Conservation (phyloP, 2,329 filamentous ascomycete genomes). For the Fusarium tricinctum region DNA sequence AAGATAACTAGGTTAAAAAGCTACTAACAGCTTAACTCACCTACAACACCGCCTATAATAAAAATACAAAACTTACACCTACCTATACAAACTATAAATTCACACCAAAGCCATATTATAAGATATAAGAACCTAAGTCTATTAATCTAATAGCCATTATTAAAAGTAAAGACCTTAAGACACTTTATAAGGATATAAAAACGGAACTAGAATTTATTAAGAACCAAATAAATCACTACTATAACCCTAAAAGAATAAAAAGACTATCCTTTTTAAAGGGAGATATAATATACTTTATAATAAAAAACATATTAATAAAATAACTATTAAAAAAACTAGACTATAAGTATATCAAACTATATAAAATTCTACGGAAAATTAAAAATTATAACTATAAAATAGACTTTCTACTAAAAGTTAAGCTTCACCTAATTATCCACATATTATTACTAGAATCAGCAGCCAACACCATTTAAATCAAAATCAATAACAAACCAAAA, state of each 20-base stretch:
- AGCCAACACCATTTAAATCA: not conserved
- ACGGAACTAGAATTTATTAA: not conserved
- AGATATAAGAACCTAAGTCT: accelerated
- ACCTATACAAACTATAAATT: not conserved
- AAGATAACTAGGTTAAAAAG: not conserved
- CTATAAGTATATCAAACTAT: slow-evolving; percentile 39
- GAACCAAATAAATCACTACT: not conserved
- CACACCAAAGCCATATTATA: not conserved
- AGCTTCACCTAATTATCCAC: not conserved
- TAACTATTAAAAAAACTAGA: slow-evolving; percentile 32
- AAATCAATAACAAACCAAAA: not conserved
- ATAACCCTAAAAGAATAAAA: not conserved
- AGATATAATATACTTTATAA: slow-evolving; percentile 34
- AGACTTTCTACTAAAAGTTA: not conserved
- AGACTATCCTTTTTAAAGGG: not conserved
- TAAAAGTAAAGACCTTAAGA: not conserved
- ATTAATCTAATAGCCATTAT: not conserved
- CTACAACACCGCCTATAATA: not conserved
- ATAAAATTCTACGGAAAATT: slow-evolving; percentile 5
- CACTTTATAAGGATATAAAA: not conserved
- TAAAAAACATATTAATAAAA: slow-evolving; percentile 38
- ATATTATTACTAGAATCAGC: not conserved
- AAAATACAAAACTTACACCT: not conserved
- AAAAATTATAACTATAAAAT: not conserved
- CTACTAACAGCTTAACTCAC: not conserved